Conservation (phyloP, 768 basidiomycete species). For the Cyathus striatus region DNA sequence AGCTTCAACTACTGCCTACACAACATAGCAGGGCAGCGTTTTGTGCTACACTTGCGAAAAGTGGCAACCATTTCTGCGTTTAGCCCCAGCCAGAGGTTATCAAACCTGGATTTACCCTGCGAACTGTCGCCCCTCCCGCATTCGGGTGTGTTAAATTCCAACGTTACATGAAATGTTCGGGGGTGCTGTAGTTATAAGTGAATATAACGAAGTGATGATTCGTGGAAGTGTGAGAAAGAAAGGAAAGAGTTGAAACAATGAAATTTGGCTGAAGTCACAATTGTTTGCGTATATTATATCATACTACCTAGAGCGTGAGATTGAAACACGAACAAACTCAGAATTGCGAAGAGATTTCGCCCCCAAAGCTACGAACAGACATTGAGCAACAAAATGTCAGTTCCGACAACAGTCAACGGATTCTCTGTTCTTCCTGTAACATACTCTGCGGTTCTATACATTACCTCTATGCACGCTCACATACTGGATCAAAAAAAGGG, state of each 20-base stretch:
- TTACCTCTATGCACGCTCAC: constrained; percentile 72
- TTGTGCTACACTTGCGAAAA: constrained; percentile 12
- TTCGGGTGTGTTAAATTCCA: too few species aligned
- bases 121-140: background rate
- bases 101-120: background rate
- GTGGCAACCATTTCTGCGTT: background rate
- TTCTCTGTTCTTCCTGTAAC: constrained; percentile 43
- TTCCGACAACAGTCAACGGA: constrained; percentile 31
- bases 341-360: too few species aligned
- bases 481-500: constrained; percentile 42
- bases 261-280: too few species aligned
- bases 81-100: background rate
- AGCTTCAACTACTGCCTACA: constrained; percentile 11
- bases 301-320: too few species aligned
- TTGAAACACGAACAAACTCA: too few species aligned
- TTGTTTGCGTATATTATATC: too few species aligned
- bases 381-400: constrained; percentile 16
- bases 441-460: constrained; percentile 50
- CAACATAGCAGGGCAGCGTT: constrained; percentile 13
- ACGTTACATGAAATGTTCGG: too few species aligned
- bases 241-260: too few species aligned
- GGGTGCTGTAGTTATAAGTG: too few species aligned
- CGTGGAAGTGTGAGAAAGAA: too few species aligned
- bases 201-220: too few species aligned
- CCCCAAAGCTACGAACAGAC: too few species aligned